Conservation (phyloP, 768 basidiomycete species). For the Lactifluus subvellereus region DNA sequence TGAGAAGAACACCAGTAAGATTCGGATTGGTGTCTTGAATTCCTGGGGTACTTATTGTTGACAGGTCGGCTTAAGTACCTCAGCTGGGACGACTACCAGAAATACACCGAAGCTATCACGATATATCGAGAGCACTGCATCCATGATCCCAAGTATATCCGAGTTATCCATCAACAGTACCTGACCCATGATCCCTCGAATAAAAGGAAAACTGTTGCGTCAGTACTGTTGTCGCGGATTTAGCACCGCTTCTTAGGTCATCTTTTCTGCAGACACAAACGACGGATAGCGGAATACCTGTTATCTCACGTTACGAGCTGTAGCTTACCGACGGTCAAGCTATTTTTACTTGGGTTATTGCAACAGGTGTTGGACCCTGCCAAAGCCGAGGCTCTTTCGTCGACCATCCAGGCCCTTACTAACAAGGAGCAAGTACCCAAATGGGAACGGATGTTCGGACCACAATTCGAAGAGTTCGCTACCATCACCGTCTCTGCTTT, state of each 20-base stretch:
- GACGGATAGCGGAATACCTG: slow-evolving; percentile 66
- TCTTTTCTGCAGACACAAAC: slow-evolving; percentile 49
- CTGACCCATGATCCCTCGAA: slow-evolving; percentile 44
- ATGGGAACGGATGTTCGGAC: slow-evolving; percentile 32
- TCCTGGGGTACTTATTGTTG: background rate
- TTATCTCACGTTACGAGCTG: slow-evolving; percentile 72
- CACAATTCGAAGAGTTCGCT: slow-evolving; percentile 34
- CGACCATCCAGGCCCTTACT: slow-evolving; percentile 44
- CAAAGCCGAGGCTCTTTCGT: slow-evolving; percentile 51
- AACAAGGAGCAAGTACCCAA: slow-evolving; percentile 13
- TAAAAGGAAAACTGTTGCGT: slow-evolving; percentile 51
- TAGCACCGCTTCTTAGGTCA: background rate
- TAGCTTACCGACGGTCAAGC: slow-evolving; percentile 41
- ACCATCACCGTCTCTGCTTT: slow-evolving; percentile 43
- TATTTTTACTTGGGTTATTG: slow-evolving; percentile 47
- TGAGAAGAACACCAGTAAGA: slow-evolving; percentile 51
- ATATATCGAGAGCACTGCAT: slow-evolving; percentile 49
- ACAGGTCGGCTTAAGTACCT: slow-evolving; percentile 57
- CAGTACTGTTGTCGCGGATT: slow-evolving; percentile 27
- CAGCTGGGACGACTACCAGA: slow-evolving; percentile 54
- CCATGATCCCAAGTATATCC: slow-evolving; percentile 55
- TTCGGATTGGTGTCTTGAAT: background rate
- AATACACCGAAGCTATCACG: slow-evolving; percentile 50
- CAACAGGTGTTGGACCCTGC: slow-evolving; percentile 43
- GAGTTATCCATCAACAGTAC: slow-evolving; percentile 54